Conservation (phyloP, 495 filamentous ascomycete genomes). For the Annulohypoxylon moriforme region DNA sequence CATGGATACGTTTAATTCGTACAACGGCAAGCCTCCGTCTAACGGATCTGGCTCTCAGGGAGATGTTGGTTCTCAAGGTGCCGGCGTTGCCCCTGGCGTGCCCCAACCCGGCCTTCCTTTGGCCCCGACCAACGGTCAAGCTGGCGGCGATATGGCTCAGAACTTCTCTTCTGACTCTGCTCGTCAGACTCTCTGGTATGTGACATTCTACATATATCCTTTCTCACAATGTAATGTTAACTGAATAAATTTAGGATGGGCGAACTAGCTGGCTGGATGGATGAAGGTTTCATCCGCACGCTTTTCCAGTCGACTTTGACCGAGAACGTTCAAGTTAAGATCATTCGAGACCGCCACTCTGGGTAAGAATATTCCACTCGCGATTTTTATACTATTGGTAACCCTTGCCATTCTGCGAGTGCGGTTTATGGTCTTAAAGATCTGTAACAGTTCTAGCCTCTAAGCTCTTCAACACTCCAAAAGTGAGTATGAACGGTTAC, state of each 20-base stretch:
- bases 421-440: not conserved
- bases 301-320: slow-evolving; percentile 87
- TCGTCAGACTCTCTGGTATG: slow-evolving; percentile 59
- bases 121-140: slow-evolving; percentile 46
- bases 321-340: slow-evolving; percentile 97
- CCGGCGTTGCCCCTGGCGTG: slow-evolving; percentile 42
- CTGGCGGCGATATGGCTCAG: slow-evolving; percentile 38
- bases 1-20: slow-evolving; percentile 53
- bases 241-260: slow-evolving; percentile 82
- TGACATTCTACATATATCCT: not conserved
- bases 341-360: slow-evolving; percentile 99
- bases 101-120: slow-evolving; percentile 41
- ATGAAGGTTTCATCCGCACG: slow-evolving; percentile 97
- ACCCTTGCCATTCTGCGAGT: not conserved
- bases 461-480: not conserved
- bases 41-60: slow-evolving; percentile 49
- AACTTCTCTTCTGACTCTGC: slow-evolving; percentile 44
- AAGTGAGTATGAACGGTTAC: not conserved
- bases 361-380: slow-evolving; percentile 73
- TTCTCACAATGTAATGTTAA: slow-evolving; percentile 19
- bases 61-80: slow-evolving; percentile 46
- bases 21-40: slow-evolving; percentile 46
- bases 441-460: not conserved
- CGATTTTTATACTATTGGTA: not conserved
- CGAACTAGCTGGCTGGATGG: slow-evolving; percentile 98